These are phyloP conservation scores for Penicillium oxalicum DNA, from an alignment of 2,329 filamentous ascomycete species.

Conservation along the genomic window DNA sequence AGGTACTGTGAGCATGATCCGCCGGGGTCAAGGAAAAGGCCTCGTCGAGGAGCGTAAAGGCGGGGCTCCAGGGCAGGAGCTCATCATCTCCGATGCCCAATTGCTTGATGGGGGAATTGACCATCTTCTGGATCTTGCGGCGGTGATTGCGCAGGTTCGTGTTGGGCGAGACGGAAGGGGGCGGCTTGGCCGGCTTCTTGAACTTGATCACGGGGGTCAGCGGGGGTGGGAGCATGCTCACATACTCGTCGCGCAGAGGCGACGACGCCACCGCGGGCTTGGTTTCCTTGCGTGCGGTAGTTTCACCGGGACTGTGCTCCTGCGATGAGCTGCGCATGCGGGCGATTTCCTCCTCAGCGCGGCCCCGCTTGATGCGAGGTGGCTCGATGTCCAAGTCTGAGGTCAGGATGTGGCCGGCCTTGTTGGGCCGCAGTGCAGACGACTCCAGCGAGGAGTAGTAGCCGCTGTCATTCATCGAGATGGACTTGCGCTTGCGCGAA, in stretches of 20 bases:
- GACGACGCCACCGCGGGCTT: slow-evolving; percentile 55
- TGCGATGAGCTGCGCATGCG: slow-evolving; percentile 87
- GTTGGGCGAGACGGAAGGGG: slow-evolving; percentile 80
- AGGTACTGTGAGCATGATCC: slow-evolving; percentile 44
- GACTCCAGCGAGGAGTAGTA: slow-evolving; percentile 97
- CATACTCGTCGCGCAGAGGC: slow-evolving; percentile 55
- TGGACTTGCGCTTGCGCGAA: slow-evolving; percentile 69
- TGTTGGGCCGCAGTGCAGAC: slow-evolving; percentile 69
- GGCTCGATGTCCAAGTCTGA: slow-evolving; percentile 69
- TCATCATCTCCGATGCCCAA: slow-evolving; percentile 39
- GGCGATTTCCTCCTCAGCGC: slow-evolving; percentile 92
- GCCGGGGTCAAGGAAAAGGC: slow-evolving; percentile 30
- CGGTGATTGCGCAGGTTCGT: slow-evolving; percentile 87
- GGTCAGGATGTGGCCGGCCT: slow-evolving; percentile 59
- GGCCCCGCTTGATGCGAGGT: slow-evolving; percentile 77
- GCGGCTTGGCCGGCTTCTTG: slow-evolving; percentile 59
- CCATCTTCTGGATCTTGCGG: slow-evolving; percentile 71
- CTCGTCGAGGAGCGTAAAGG: slow-evolving; percentile 49
- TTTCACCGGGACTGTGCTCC: slow-evolving; percentile 66
- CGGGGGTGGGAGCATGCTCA: slow-evolving; percentile 62
- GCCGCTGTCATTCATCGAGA: slow-evolving; percentile 83
- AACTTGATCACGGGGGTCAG: slow-evolving; percentile 81
- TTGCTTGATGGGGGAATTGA: slow-evolving; percentile 64
- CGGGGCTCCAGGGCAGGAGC: slow-evolving; percentile 40
- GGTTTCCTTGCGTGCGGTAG: slow-evolving; percentile 38